phyloP scores from a whole-genome alignment of 768 basidiomycete species.

The Neoboletus subvelutipes region DNA sequence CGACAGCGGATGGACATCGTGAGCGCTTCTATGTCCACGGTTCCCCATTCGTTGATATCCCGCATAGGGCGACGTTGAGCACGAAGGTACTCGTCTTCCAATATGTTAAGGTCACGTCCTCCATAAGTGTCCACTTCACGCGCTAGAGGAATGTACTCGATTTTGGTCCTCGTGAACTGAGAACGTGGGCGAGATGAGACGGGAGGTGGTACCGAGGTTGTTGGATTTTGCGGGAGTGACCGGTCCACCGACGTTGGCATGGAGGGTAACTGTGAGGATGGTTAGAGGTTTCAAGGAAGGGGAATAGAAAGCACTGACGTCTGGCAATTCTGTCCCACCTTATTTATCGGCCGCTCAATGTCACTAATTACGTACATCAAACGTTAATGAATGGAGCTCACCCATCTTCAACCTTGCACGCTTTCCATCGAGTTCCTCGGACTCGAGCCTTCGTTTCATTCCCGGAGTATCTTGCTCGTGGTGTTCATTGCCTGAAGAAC shows the following conservation, averaged over 20 bases:
- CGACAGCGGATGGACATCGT: slow-evolving; percentile 91
- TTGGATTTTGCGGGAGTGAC: slow-evolving; percentile 18
- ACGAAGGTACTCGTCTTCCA: slow-evolving; percentile 61
- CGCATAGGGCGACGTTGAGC: slow-evolving; percentile 58
- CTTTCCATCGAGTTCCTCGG: slow-evolving; percentile 65
- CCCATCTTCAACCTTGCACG: slow-evolving; percentile 73
- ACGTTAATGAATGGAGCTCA: slow-evolving; percentile 37
- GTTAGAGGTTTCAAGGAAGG: slow-evolving; percentile 14
- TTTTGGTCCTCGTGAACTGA: slow-evolving; percentile 69
- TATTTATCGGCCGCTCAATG: slow-evolving; percentile 21
- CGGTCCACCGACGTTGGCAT: slow-evolving; percentile 21
- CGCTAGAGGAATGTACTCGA: slow-evolving; percentile 83
- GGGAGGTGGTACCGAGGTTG: slow-evolving; percentile 32
- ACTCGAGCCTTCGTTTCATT: slow-evolving; percentile 71
- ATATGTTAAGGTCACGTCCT: slow-evolving; percentile 70
- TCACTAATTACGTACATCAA: slow-evolving; percentile 26
- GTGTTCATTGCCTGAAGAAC: slow-evolving; percentile 20
- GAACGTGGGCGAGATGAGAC: slow-evolving; percentile 40
- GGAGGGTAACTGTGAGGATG: slow-evolving; percentile 16
- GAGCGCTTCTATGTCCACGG: slow-evolving; percentile 87
- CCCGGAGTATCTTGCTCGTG: slow-evolving; percentile 63
- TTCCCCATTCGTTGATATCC: slow-evolving; percentile 83
- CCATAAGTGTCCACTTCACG: slow-evolving; percentile 76
- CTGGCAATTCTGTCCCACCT: slow-evolving; percentile 47
- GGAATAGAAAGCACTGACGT: slow-evolving; percentile 37